Conservation (phyloP, 2,329 filamentous ascomycete genomes). For the Cercospora zeae-maydis region DNA sequence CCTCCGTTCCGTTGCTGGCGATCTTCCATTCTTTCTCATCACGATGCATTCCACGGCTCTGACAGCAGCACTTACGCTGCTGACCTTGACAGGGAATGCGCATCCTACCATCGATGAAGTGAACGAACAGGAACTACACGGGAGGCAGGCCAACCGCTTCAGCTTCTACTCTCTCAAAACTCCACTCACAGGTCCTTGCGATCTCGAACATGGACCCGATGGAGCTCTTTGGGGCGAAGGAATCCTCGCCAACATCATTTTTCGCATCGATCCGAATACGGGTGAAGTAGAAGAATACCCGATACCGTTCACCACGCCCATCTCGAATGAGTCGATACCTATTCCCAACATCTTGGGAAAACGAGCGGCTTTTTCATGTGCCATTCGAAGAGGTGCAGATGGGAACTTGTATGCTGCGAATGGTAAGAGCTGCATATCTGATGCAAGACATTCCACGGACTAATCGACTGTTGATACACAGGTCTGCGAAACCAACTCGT, state of each 20-base stretch:
- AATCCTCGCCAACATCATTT: conserved; percentile 23
- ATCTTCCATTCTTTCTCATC: neutral
- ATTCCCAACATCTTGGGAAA: conserved; percentile 10
- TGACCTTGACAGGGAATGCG: neutral
- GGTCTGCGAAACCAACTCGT: conserved; percentile 29
- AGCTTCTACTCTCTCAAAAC: conserved; percentile 20
- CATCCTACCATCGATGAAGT: neutral
- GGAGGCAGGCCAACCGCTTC: conserved; percentile 15
- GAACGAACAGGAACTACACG: neutral
- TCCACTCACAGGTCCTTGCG: conserved; percentile 20
- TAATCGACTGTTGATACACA: conserved; percentile 5
- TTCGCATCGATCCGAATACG: conserved; percentile 20
- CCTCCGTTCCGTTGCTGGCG: neutral
- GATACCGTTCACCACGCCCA: conserved; percentile 23
- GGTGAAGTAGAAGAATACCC: conserved; percentile 21
- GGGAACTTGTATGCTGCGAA: conserved; percentile 24
- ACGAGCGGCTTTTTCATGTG: conserved; percentile 20
- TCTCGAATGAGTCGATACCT: conserved; percentile 16
- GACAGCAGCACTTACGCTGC: neutral
- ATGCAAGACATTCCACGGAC: neutral
- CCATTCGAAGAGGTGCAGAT: conserved; percentile 18
- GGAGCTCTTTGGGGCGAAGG: conserved; percentile 24
- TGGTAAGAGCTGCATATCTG: neutral
- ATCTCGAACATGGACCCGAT: conserved; percentile 22
- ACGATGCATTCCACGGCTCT: conserved; percentile 1